Base-by-base conservation (phyloP, 2,329 filamentous ascomycete genomes). In the Aaosphaeria arxii region DNA sequence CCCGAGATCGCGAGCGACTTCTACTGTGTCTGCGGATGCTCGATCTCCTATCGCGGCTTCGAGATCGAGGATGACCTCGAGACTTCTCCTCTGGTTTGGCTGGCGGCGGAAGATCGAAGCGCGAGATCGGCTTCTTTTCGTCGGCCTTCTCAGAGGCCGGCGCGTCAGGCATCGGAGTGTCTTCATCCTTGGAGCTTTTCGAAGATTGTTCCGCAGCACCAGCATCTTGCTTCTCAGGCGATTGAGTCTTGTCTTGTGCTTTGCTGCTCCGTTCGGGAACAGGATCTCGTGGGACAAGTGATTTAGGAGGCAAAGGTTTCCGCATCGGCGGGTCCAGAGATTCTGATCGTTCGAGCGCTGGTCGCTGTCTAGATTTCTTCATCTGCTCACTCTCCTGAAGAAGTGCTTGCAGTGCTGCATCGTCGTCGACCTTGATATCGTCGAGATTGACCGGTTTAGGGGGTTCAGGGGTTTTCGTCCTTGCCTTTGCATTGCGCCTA, bases 401-500 rank as follows among this genome's bases (percentile, higher is more conserved):
- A 11, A 71, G 56, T 11, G 61, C 51, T 31, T 62, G 58, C 30
- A 71, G 51, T 7, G 67, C 69, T 28, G 66, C 43, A 44, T 71
- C 66, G 38, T 71, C 69, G 31, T 70, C 67, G 17, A 70, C 63
- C 46, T 70, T 70, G 57, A 68, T 65, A 7, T 69, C 67, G 38
- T 68, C 66, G 5, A 59, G 55, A 33, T 59, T 63, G 39, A 64
- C 45, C 5, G 59, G 49, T 30, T 54, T 55, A 9, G 43, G 53
- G 39, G 58, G 55, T 43, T 66, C 59, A 13, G 54, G 62, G 28
- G 59, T 63, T 46, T 52, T 11, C 17, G 24, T 7, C 7, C 4
- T 40, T 9, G 7, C 39, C 11, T 3, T 3, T 11, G 44, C 45
- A 11, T 42, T 51, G 11, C 49, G 50, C 28, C 45, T 47, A 44